Base-by-base conservation (phyloP, 129 eudicot species). In the Centella asiatica region DNA sequence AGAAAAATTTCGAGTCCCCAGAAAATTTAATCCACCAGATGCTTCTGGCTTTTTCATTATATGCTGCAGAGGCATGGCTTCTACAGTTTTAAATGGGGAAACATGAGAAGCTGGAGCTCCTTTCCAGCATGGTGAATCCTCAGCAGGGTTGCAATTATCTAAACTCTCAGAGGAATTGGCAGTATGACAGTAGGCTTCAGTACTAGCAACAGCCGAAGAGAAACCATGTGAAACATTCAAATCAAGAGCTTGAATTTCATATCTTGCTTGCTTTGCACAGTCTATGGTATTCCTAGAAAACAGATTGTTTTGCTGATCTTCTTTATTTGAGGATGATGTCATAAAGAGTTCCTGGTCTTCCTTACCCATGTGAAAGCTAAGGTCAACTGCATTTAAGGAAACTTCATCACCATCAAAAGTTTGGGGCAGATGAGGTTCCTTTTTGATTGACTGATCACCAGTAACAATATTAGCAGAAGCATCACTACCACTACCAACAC, bases 111-210 rank as follows among this genome's bases (percentile, higher is more conserved):
- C 65, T 20, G 79, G 77, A 39, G 93, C 89, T 68, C 97, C 97
- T 81, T 75, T 81, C 97, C 97, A 90, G 68, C 97, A 90, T 25
- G 97, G 97, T 44, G 97, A 90, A 81, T 90, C 97, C 64, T 57
- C 62, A 33, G 25, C 44, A 6, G 44, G 44, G 44, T 57, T 57
- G 62, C 33, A 12, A 57, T 33, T 19, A 33, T 57, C 62, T 18
- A 68, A 31, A 53, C 42, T 32, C n/a, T 76, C 84, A 29, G 77
- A 61, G 59, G 61, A 51, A 32, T 57, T 60, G 39, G 74, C 67
- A 64, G 50, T 17, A 20, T 76, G 48, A 44, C 37, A 58, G 18
- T 39, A 58, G 29, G 73, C 75, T 76, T 74, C 70, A 49, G 57
- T 69, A 48, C 60, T 63, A 44, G 60, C 77, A 47, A 44, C 74